Evolutionary conservation across 2,329 filamentous ascomycete species (phyloP).

Genomic region (Neonectria magnoliae): DNA sequence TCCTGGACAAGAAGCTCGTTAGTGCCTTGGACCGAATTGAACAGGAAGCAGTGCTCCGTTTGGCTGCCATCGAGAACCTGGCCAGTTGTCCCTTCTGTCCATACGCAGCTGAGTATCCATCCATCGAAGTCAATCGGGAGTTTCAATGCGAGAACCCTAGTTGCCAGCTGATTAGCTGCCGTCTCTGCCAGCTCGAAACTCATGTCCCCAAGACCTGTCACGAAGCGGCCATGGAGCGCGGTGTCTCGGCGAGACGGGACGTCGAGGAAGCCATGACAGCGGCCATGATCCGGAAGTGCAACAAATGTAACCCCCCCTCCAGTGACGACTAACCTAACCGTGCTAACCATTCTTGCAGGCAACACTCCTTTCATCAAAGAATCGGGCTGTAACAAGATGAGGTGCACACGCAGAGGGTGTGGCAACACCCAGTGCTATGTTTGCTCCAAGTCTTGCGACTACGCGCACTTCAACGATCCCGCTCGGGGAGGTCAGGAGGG

Average conservation of each 20-base stretch:
- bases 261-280: constrained; percentile 88
- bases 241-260: constrained; percentile 68
- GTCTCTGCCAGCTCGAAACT: constrained; percentile 72
- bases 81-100: constrained; percentile 84
- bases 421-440: constrained; percentile 71
- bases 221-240: constrained; percentile 69
- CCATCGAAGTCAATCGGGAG: constrained; percentile 74
- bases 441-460: constrained; percentile 74
- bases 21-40: constrained; percentile 76
- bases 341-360: constrained; percentile 51
- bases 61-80: constrained; percentile 76
- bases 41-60: constrained; percentile 74
- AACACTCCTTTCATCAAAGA: constrained; percentile 83
- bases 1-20: constrained; percentile 67
- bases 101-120: constrained; percentile 78
- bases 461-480: constrained; percentile 74
- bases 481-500: constrained; percentile 57
- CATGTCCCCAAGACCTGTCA: constrained; percentile 79
- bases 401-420: constrained; percentile 67
- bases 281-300: constrained; percentile 81
- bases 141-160: constrained; percentile 76
- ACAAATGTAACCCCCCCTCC: constrained; percentile 59
- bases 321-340: constrained; percentile 29
- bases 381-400: constrained; percentile 85
- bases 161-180: constrained; percentile 73